Evolutionary conservation across 495 filamentous ascomycete genomes (phyloP).

Genomic region (Haplographium delicatum): DNA sequence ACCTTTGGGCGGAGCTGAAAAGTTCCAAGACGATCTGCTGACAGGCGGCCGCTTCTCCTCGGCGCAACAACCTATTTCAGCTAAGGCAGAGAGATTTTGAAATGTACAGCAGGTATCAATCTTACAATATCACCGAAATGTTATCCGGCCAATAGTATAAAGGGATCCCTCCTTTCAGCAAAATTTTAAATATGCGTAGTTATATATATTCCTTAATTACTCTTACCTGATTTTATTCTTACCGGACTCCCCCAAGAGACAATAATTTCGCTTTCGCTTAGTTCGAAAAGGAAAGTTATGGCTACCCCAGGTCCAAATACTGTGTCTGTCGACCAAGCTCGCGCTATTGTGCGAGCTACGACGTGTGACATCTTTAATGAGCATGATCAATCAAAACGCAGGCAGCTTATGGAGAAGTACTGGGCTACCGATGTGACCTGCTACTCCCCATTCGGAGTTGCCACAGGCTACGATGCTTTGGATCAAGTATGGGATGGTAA

Average conservation of each 20-base stretch:
- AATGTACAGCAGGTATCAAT: too few species aligned
- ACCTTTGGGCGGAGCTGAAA: too few species aligned
- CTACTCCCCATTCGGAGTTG: constrained; percentile 3
- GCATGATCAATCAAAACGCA: constrained; percentile 5
- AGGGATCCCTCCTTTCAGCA: too few species aligned
- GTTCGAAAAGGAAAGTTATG: constrained; percentile 1
- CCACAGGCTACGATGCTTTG: constrained; percentile 3
- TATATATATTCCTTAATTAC: too few species aligned
- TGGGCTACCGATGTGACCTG: constrained; percentile 1
- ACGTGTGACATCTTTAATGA: constrained; percentile 4
- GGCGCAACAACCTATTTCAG: too few species aligned
- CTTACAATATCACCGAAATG: too few species aligned
- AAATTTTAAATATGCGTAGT: too few species aligned
- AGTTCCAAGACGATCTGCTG: too few species aligned
- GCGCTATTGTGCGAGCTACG: constrained; percentile 2
- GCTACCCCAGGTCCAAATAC: neutral
- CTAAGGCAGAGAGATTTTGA: too few species aligned
- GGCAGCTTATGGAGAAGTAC: constrained; percentile 5
- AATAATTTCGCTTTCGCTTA: neutral
- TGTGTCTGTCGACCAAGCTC: constrained; percentile 7
- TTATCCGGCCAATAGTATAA: too few species aligned
- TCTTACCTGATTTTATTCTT: too few species aligned
- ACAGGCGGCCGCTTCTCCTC: too few species aligned
- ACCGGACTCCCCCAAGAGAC: neutral
- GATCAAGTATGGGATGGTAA: constrained; percentile 2